Conservation (phyloP, 1,139 yeast species). For the Arxiozyma bovina region DNA sequence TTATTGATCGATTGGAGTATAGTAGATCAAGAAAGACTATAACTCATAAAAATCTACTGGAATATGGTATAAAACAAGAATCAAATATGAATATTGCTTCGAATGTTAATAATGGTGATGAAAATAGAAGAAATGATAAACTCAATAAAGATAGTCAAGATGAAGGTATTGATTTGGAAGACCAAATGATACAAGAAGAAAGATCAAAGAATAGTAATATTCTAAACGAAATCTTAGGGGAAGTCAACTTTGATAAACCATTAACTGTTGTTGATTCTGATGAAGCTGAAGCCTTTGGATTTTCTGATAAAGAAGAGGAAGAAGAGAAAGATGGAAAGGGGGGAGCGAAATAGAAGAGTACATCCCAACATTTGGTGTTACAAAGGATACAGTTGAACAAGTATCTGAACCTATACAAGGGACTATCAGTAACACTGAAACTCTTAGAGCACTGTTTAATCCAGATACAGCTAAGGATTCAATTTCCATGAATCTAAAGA, state of each 20-base stretch:
- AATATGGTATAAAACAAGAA: constrained; percentile 9
- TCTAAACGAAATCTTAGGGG: constrained; percentile 44
- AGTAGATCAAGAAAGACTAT: constrained; percentile 14
- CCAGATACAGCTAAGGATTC: constrained; percentile 28
- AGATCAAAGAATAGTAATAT: constrained; percentile 39
- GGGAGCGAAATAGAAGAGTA: constrained; percentile 40
- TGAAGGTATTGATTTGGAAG: constrained; percentile 17
- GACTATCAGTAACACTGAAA: constrained; percentile 43
- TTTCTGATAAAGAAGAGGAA: constrained; percentile 38
- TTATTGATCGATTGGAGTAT: constrained; percentile 48
- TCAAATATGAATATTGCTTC: constrained; percentile 11
- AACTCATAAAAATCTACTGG: constrained; percentile 3
- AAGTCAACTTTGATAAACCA: constrained; percentile 56
- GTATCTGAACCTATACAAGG: constrained; percentile 17
- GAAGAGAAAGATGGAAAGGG: constrained; percentile 16
- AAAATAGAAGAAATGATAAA: constrained; percentile 19
- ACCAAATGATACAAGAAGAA: constrained; percentile 15
- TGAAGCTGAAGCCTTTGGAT: constrained; percentile 36
- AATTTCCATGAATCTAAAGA: not conserved
- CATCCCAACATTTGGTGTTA: constrained; percentile 43
- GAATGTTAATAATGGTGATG: constrained; percentile 10
- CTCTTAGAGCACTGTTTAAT: constrained; percentile 56
- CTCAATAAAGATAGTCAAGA: constrained; percentile 22
- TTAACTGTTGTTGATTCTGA: constrained; percentile 44
- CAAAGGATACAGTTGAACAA: constrained; percentile 7